Percentiles rank a stretch among this genome's conserved stretches.
These are phyloP conservation scores for Vitis rotundifolia DNA, from an alignment of 164 flowering plant genomes.

Conservation along the genomic window DNA sequence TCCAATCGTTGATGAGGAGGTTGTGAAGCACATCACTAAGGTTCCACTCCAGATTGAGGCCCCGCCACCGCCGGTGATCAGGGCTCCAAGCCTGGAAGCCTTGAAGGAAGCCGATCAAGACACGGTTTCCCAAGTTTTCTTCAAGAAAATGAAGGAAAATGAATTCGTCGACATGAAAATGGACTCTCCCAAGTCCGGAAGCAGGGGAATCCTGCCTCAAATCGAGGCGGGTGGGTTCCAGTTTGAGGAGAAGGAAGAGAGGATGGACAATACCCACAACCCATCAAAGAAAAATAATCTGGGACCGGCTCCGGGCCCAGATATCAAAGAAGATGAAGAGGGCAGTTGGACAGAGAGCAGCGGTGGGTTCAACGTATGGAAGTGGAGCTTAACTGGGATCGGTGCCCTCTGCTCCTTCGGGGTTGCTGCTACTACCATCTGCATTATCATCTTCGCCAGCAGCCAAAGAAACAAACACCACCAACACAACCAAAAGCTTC, in stretches of 20 bases:
- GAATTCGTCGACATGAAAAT: constrained; percentile 75
- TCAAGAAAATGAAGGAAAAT: constrained; percentile 48
- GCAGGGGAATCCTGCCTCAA: too few species aligned
- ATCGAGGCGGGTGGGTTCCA: constrained; percentile 12
- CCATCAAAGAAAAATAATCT: neutral
- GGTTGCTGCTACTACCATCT: constrained; percentile 63
- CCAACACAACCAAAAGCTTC: constrained; percentile 46
- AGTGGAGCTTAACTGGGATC: constrained; percentile 42
- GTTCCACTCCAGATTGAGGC: constrained; percentile 18
- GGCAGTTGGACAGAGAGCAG: constrained; percentile 14
- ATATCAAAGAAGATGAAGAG: constrained; percentile 2
- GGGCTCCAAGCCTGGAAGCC: constrained; percentile 6
- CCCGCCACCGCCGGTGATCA: constrained; percentile 3
- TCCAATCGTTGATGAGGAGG: constrained; percentile 9
- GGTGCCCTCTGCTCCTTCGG: constrained; percentile 66
- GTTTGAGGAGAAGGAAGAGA: constrained; percentile 28
- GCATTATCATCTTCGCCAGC: constrained; percentile 47
- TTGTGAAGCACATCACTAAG: constrained; percentile 17
- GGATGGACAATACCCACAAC: neutral
- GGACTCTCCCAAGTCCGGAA: constrained; percentile 34
- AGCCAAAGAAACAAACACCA: constrained; percentile 27
- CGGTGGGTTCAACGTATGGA: constrained; percentile 41
- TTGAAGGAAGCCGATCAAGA: constrained; percentile 33
- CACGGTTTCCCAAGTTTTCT: constrained; percentile 39
- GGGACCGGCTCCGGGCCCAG: constrained; percentile 5